These are phyloP conservation scores for Lepidium africanum DNA, from an alignment of 345 rosid genomes.

Conservation along the genomic window DNA sequence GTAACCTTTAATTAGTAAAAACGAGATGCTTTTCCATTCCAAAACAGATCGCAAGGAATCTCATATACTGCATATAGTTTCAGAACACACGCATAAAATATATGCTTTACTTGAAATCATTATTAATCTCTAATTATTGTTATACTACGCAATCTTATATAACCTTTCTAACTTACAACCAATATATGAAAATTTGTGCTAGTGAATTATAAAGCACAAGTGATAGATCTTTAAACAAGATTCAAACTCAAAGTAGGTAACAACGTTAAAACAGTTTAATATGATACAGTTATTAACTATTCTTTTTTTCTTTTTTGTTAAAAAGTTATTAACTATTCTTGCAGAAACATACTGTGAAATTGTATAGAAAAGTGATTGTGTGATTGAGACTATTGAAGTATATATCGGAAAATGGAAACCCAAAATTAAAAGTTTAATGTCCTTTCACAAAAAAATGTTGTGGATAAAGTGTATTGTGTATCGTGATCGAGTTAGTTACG, in stretches of 20 bases:
- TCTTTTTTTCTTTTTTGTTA: too few species aligned
- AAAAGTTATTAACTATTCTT: background rate
- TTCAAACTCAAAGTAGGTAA: background rate
- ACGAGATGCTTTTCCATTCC: conserved; percentile 3
- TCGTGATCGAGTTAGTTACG: conserved; percentile 23
- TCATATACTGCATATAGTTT: background rate
- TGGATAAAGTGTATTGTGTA: background rate
- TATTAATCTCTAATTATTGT: background rate
- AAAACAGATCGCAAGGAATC: conserved; percentile 16
- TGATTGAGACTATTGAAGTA: conserved; percentile 1
- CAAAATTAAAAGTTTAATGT: background rate
- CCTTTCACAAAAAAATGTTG: background rate
- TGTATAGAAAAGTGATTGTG: background rate
- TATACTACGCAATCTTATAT: background rate
- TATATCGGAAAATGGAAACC: background rate
- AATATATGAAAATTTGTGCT: background rate
- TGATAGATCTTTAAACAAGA: background rate
- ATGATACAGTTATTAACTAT: background rate
- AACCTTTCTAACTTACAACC: background rate
- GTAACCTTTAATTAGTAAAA: background rate
- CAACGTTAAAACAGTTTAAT: background rate
- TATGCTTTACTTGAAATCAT: conserved; percentile 11
- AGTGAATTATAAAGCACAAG: background rate
- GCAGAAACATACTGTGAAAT: background rate
- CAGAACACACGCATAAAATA: conserved; percentile 17